Conservation (phyloP, 148 eudicot species). For the Spergularia bocconei region DNA sequence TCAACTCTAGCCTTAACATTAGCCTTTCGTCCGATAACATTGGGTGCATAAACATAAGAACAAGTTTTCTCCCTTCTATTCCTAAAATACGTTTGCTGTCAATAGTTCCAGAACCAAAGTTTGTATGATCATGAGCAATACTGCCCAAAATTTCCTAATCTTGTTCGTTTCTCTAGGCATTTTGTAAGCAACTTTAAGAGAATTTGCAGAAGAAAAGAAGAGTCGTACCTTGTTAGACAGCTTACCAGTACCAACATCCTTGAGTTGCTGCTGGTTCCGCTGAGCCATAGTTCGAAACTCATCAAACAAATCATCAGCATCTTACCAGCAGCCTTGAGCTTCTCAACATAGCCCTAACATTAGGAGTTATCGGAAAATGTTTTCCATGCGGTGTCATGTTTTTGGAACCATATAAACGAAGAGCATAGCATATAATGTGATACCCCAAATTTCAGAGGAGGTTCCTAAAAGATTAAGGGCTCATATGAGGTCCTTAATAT, state of each 20-base stretch:
- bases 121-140: neutral
- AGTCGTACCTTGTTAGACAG: neutral
- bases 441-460: no score
- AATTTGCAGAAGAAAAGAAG: neutral
- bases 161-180: slow-evolving; percentile 4
- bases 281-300: slow-evolving; percentile 3
- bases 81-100: neutral
- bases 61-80: neutral
- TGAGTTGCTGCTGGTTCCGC: neutral
- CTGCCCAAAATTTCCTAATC: neutral
- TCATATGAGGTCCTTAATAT: no score
- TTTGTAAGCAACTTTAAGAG: neutral
- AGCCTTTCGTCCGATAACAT: slow-evolving; percentile 13
- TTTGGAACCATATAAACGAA: no score
- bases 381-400: no score
- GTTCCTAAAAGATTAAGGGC: no score
- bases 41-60: neutral
- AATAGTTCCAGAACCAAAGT: neutral
- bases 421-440: no score
- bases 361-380: no score
- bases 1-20: neutral
- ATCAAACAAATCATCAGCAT: slow-evolving; percentile 24
- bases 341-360: slow-evolving; percentile 6
- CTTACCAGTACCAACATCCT: neutral
- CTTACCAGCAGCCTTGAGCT: slow-evolving; percentile 15